Evolutionary conservation across 805 yeast genomes (phyloP), one percentile per base, ranked within the genome.

Genomic region (Starmerella stellata): DNA sequence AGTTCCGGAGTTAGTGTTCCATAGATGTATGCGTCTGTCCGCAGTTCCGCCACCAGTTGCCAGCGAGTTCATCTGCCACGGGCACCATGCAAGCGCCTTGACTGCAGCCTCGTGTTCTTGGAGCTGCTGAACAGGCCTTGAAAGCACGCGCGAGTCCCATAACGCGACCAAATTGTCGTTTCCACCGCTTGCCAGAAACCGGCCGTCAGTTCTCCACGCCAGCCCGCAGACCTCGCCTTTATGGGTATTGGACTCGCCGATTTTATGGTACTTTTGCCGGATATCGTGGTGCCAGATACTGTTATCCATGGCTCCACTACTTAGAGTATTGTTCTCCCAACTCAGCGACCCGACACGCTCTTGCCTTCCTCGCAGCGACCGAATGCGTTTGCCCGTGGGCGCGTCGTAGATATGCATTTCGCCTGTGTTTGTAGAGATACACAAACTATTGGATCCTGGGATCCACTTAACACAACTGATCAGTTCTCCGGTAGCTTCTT

Each of bases 11-110:
- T 80, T 71, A 3, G 95, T 73, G 58, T 90, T 90, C 96, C 96
- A 90, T 59, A 90, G 81, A 59, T 87, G 87, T 42, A 87, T 79
- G 35, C 75, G 70, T 54, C 74, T 77, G 59, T 90, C 95, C 24
- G 79, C 70, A 11, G 93, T 77, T 14, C 98, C 98, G 38, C 98
- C 98, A 5, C 96, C 98, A 3, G 95, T 78, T n/a, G 95, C 95
- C 38, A 87, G 64, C 38, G 85, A 59, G 43, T 78, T 76, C 23
- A 62, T 62, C 49, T 81, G 87, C 55, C 77, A 77, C 2, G 96
- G 96, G 54, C 93, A 78, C 95, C 95, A 87, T 7, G 87, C 74
- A 36, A 90, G 57, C 1, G 96, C 95, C 59, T 90, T 90, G 4
- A 87, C 94, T 1, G 96, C 96, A 0, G 96, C 95, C 23, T 71